These are phyloP conservation scores for Kondoa subrosea DNA, from an alignment of 768 basidiomycete species.

Conservation along the genomic window DNA sequence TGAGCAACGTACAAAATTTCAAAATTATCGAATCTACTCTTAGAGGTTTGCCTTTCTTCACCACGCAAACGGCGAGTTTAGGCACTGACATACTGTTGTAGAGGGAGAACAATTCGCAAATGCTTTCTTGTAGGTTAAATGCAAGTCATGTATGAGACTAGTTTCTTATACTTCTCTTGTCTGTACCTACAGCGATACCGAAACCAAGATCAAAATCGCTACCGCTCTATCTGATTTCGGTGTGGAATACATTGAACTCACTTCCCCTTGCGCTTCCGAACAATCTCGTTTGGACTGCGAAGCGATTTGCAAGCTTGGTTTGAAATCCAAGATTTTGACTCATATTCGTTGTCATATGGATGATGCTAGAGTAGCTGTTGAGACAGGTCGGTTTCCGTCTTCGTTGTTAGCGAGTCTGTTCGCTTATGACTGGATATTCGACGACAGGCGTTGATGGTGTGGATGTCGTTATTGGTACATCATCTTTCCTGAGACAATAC, in stretches of 20 bases:
- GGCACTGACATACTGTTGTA: slow-evolving; percentile 5
- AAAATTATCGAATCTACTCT: slow-evolving; percentile 95
- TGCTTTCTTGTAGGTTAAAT: slow-evolving; percentile 54
- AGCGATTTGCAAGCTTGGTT: slow-evolving; percentile 94
- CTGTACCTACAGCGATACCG: slow-evolving; percentile 61
- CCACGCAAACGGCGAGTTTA: background rate
- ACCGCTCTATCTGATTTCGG: slow-evolving; percentile 96
- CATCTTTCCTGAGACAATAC: slow-evolving; percentile 97
- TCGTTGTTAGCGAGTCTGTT: background rate
- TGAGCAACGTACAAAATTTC: slow-evolving; percentile 37
- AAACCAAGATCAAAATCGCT: slow-evolving; percentile 99
- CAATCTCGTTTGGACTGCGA: slow-evolving; percentile 87
- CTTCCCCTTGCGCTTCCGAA: slow-evolving; percentile 91
- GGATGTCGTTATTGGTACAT: slow-evolving; percentile 97
- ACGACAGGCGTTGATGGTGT: slow-evolving; percentile 82
- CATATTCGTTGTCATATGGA: slow-evolving; percentile 99
- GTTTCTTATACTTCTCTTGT: no score
- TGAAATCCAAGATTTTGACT: slow-evolving; percentile 90
- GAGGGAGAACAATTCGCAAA: slow-evolving; percentile 63
- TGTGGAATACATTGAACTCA: slow-evolving; percentile 98
- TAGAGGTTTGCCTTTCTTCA: slow-evolving; percentile 32
- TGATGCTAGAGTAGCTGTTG: slow-evolving; percentile 92
- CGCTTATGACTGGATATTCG: background rate
- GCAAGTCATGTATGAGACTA: no score
- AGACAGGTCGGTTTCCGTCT: slow-evolving; percentile 52